Base-by-base conservation (phyloP, 768 basidiomycete genomes). In the Podaxis sp. region DNA sequence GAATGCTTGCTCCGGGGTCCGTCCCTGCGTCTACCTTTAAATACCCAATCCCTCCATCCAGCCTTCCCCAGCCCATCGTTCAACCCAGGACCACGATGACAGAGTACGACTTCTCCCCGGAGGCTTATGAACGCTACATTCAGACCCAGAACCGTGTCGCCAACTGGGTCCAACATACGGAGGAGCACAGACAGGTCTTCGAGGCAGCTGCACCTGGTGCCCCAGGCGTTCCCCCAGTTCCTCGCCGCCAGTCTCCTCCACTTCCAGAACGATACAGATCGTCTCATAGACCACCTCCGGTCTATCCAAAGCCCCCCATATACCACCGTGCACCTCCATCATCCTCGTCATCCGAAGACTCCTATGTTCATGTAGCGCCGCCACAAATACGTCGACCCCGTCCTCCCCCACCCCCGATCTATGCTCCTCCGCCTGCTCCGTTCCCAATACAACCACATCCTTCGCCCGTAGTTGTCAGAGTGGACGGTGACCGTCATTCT, bases 71-170 rank as follows among this genome's bases (percentile, higher is more conserved):
- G 44, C n/a, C 44, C 22, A 51, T 49, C 57, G 13, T 24, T 36
- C 51, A 3, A 28, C 51, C 58, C 51, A 40, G 44, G 57, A 26
- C 36, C 64, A 65, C 65, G 56, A 86, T 86, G 84, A 85, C 84
- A 30, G 84, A 86, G 71, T 86, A 86, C 80, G 84, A 85, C 74
- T 85, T 76, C 71, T 85, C 84, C 58, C 83, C 83, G 20, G 83
- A 81, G 67, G 84, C 83, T 30, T 74, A 78, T 66, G 76, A 84
- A 58, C 78, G 75, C 10, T 75, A 81, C 68, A 33, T 81, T 57
- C 76, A 73, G 28, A 83, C 79, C n/a, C 83, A 82, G 69, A 30
- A 74, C 62, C 76, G 81, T 63, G 81, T 85, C 15, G 75, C 79
- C 0, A 74, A 78, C 65, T 87, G 85, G 85, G 80, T 84, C 15